Percentiles rank a stretch among this genome's conserved stretches.
These are phyloP conservation scores for Betula pendula DNA, from an alignment of 306 rosid genomes.

Conservation along the genomic window DNA sequence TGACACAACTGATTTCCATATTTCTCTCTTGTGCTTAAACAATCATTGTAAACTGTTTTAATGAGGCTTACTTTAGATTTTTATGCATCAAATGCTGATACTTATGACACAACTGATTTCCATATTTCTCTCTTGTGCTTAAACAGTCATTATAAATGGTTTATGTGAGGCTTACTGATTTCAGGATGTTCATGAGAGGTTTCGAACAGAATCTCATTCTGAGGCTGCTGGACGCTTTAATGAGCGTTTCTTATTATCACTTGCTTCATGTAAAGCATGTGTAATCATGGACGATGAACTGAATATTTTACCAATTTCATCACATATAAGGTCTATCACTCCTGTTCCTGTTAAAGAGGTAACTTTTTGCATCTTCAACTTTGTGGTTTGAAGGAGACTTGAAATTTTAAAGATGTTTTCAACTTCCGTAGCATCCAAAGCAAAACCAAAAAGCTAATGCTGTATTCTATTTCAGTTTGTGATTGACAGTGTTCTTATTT, in stretches of 20 bases:
- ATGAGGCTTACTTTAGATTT: neutral
- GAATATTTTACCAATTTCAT: constrained; percentile 84
- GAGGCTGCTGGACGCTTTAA: constrained; percentile 84
- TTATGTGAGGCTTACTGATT: constrained; percentile 18
- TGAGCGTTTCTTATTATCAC: constrained; percentile 88
- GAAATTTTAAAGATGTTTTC: constrained; percentile 10
- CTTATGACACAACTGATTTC: neutral
- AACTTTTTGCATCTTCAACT: constrained; percentile 26
- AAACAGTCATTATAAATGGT: neutral
- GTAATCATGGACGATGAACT: constrained; percentile 92
- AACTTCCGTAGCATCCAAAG: constrained; percentile 10
- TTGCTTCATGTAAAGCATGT: constrained; percentile 87
- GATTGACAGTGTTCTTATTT: neutral
- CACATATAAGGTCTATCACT: constrained; percentile 77
- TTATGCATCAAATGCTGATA: neutral
- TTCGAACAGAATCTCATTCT: constrained; percentile 90
- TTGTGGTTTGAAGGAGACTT: neutral
- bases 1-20: neutral
- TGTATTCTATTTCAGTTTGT: neutral
- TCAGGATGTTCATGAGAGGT: constrained; percentile 95
- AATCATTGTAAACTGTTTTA: neutral
- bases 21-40: constrained; percentile 1
- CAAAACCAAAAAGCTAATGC: neutral
- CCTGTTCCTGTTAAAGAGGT: constrained; percentile 78
- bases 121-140: neutral